Evolutionary conservation across 306 rosid species (phyloP), one percentile per base, ranked within the genome.

Genomic region (Oemleria cerasiformis): DNA sequence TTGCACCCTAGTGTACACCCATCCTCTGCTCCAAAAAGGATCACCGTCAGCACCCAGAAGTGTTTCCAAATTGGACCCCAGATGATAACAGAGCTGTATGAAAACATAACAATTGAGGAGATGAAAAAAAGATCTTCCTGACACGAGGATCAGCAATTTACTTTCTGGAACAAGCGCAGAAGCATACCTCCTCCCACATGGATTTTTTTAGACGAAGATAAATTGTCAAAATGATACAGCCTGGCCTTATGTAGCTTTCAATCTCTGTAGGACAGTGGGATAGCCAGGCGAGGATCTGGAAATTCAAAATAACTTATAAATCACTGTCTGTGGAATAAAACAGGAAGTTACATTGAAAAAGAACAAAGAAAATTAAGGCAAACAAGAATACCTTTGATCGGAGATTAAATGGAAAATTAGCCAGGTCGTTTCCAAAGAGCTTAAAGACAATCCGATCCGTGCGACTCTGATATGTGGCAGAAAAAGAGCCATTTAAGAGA

Each of bases 401-500:
- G 78, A 92, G 86, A 70, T 70, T 75, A 57, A 65, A 68, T 34
- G 98, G 98, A 78, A 89, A 79, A 59, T 89, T 92, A 79, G 75
- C 86, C 21, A 96, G 98, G 59, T 85, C 94, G 80, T 92, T 92
- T 68, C 99, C 99, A 72, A 91, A 95, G 62, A 95, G 88, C 78
- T 95, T 95, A 75, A 95, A 91, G 58, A 91, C 90, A 63, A 95
- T 95, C 55, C 97, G 83, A 77, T 89, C 99, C 1, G 99, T 95
- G 77, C 93, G 85, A 80, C 84, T 80, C 99, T 95, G 91, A 68
- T 70, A 53, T 73, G 65, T 70, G 64, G 61, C 54, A 73, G 75
- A 75, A 45, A 65, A 74, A 76, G 17, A 23, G 63, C 8, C 7
- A 56, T 30, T 55, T 63, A 39, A 47, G 65, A 48, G 50, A 57